Conservation (phyloP, 2,329 filamentous ascomycete species). For the Botryosphaeria dothidea region DNA sequence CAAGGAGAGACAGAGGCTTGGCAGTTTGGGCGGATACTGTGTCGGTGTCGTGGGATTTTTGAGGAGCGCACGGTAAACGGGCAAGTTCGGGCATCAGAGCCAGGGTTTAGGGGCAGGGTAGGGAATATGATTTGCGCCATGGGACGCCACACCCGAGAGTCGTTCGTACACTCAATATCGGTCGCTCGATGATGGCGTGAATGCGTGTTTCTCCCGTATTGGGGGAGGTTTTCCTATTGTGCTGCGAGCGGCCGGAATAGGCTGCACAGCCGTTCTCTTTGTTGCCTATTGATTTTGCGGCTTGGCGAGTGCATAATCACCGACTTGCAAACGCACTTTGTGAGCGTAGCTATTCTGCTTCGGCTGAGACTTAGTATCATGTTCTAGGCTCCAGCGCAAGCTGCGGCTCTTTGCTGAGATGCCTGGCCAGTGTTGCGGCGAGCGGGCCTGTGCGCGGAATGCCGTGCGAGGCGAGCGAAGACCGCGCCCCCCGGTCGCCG, state of each 20-base stretch:
- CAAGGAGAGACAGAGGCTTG: slow-evolving; percentile 69
- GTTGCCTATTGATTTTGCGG: neutral
- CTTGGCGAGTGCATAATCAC: neutral
- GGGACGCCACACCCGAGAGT: slow-evolving; percentile 5
- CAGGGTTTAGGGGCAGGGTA: slow-evolving; percentile 7
- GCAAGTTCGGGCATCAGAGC: slow-evolving; percentile 1
- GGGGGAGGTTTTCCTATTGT: neutral
- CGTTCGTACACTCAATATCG: neutral
- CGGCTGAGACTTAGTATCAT: neutral
- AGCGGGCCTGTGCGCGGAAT: neutral
- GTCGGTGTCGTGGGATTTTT: slow-evolving; percentile 83
- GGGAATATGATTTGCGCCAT: neutral
- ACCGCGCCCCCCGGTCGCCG: slow-evolving; percentile 1
- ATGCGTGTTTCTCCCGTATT: slow-evolving; percentile 7
- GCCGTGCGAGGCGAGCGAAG: slow-evolving; percentile 5
- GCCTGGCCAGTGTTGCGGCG: neutral
- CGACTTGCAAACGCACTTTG: neutral
- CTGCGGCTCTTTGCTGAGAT: neutral
- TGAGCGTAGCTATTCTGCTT: neutral
- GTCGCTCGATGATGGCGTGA: slow-evolving; percentile 5
- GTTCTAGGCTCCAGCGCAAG: neutral
- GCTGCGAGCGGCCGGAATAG: neutral
- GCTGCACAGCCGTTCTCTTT: neutral
- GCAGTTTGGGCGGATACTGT: slow-evolving; percentile 81
- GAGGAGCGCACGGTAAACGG: slow-evolving; percentile 47